Conservation (phyloP, 148 eudicot species). For the Amaranthus cruentus region DNA sequence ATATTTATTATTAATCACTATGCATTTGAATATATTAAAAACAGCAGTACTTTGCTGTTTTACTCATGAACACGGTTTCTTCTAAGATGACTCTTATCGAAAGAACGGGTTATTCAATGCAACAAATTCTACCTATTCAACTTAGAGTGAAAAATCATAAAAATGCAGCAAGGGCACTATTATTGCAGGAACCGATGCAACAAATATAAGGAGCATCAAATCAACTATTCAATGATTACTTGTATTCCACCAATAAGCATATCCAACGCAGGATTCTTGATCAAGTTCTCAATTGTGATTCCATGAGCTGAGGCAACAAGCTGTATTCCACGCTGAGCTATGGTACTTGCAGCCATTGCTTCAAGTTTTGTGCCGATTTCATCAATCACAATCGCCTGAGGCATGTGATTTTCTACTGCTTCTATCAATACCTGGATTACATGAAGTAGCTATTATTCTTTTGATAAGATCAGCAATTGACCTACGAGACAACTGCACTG, state of each 20-base stretch:
- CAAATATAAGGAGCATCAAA: background rate
- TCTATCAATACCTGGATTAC: slow-evolving; percentile 74
- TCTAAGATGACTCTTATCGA: slow-evolving; percentile 3
- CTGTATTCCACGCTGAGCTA: slow-evolving; percentile 97
- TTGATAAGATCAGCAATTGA: background rate
- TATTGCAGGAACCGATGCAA: background rate
- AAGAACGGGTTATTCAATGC: background rate
- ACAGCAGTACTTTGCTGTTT: background rate
- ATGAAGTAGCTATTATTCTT: slow-evolving; percentile 7
- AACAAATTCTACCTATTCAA: background rate
- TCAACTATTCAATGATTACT: slow-evolving; percentile 30
- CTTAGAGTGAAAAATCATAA: background rate
- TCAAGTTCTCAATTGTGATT: slow-evolving; percentile 81
- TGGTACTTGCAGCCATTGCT: slow-evolving; percentile 96
- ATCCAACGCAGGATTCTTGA: slow-evolving; percentile 88
- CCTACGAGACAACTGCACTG: background rate
- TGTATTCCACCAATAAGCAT: slow-evolving; percentile 99
- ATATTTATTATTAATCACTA: background rate
- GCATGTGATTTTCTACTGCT: slow-evolving; percentile 99
- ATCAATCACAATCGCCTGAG: slow-evolving; percentile 95
- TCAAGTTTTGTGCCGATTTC: slow-evolving; percentile 98
- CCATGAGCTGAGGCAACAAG: slow-evolving; percentile 99
- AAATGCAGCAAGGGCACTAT: background rate
- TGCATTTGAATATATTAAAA: background rate
- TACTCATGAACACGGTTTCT: background rate